These are phyloP conservation scores for Auricularia sp. DNA, from an alignment of 768 basidiomycete species.

Conservation along the genomic window DNA sequence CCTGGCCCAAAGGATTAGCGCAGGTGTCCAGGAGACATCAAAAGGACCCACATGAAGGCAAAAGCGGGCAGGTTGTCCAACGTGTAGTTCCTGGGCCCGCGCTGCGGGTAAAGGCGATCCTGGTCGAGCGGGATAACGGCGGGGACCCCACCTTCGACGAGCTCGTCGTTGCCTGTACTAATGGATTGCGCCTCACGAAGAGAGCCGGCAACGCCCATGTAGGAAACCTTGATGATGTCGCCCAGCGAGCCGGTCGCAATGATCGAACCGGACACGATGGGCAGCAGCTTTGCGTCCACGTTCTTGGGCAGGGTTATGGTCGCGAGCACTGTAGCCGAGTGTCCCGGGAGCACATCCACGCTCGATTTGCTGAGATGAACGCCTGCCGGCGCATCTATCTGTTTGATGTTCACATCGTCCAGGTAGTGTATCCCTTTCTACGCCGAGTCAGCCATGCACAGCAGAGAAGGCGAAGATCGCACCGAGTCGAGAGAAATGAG, in stretches of 20 bases:
- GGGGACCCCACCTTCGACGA: background rate
- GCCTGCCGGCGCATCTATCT: constrained; percentile 34
- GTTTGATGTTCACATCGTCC: constrained; percentile 38
- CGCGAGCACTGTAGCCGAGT: constrained; percentile 31
- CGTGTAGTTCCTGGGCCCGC: no score
- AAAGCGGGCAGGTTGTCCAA: no score
- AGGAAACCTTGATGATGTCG: constrained; percentile 29
- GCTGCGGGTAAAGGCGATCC: no score
- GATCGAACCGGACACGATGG: constrained; percentile 54
- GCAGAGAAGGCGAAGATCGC: no score
- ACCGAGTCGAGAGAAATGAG: constrained; percentile 26
- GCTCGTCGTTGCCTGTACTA: constrained; percentile 22
- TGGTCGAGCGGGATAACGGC: background rate
- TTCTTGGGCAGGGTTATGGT: constrained; percentile 38
- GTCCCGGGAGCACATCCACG: constrained; percentile 37
- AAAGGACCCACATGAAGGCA: no score
- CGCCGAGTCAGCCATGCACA: no score
- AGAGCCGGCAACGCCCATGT: constrained; percentile 33
- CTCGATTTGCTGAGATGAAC: constrained; percentile 36
- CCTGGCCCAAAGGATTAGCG: no score
- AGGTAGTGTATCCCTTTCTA: constrained; percentile 34
- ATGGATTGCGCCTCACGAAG: constrained; percentile 41
- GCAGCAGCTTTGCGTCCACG: constrained; percentile 34
- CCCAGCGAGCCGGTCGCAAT: constrained; percentile 20
- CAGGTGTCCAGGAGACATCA: no score